These are phyloP conservation scores for Botrytis pseudocinerea DNA, from an alignment of 2,329 filamentous ascomycete genomes.

Conservation along the genomic window DNA sequence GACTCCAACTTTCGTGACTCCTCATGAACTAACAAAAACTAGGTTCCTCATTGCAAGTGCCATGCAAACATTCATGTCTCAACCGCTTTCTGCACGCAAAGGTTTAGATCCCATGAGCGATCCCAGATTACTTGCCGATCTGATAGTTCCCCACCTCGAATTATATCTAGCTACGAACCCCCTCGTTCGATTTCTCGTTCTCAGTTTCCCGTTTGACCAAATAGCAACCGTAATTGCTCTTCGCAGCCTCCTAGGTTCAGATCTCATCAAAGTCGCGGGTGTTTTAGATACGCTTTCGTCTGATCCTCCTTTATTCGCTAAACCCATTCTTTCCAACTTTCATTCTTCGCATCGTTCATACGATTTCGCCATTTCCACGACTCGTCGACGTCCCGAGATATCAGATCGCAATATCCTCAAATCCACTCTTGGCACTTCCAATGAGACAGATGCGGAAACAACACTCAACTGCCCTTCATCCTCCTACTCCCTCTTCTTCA, in stretches of 20 bases:
- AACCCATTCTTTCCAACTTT: constrained; percentile 26
- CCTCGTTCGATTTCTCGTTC: constrained; percentile 55
- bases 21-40: constrained; percentile 6
- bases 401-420: constrained; percentile 2
- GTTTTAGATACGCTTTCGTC: constrained; percentile 46
- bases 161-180: constrained; percentile 56
- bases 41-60: constrained; percentile 62
- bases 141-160: constrained; percentile 62
- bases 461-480: constrained; percentile 23
- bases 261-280: constrained; percentile 59
- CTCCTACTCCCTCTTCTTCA: constrained; percentile 45
- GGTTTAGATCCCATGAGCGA: constrained; percentile 55
- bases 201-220: constrained; percentile 60
- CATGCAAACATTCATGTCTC: constrained; percentile 56
- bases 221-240: constrained; percentile 58
- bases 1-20: constrained; percentile 20
- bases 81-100: constrained; percentile 52
- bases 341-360: constrained; percentile 25
- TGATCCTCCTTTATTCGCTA: constrained; percentile 33
- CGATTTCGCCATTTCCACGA: constrained; percentile 25
- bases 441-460: neutral
- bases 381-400: neutral
- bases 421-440: neutral
- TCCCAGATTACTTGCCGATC: constrained; percentile 55
- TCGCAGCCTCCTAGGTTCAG: constrained; percentile 56